Conservation (phyloP, 805 yeast species). For the Wickerhamomyces silvicola region DNA sequence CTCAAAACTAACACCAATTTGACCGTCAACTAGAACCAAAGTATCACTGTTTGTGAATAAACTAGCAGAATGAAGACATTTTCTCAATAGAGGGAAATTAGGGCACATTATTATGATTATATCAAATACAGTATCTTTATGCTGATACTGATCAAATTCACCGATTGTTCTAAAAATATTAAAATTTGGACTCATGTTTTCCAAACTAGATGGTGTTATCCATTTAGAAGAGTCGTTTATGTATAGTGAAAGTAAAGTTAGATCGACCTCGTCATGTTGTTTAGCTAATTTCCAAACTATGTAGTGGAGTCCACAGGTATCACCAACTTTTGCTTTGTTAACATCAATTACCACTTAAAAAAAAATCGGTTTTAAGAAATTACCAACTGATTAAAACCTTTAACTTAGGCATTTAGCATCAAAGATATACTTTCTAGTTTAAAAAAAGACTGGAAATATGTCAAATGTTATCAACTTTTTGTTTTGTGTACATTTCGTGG, state of each 20-base stretch:
- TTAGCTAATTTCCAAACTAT: slow-evolving; percentile 3
- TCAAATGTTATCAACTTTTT: too few species aligned
- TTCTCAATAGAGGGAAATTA: slow-evolving; percentile 6
- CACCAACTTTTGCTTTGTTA: slow-evolving; percentile 11
- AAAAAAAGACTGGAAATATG: too few species aligned
- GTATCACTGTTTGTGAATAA: slow-evolving; percentile 1
- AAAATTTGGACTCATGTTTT: not conserved
- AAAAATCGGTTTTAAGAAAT: not conserved
- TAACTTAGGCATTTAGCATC: too few species aligned
- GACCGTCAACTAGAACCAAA: slow-evolving; percentile 11
- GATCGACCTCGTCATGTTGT: not conserved
- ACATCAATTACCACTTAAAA: slow-evolving; percentile 1
- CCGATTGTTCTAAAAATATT: slow-evolving; percentile 1
- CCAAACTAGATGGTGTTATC: not conserved
- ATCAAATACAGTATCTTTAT: slow-evolving; percentile 2
- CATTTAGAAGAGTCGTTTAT: not conserved
- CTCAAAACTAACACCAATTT: slow-evolving; percentile 11
- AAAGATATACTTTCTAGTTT: too few species aligned
- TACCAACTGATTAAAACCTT: slow-evolving; percentile 1
- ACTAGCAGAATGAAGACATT: slow-evolving; percentile 1
- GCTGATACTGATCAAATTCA: not conserved
- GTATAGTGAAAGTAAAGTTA: slow-evolving; percentile 4
- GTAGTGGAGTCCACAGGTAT: slow-evolving; percentile 9
- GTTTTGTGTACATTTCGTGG: too few species aligned
- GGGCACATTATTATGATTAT: slow-evolving; percentile 10